Evolutionary conservation across 768 basidiomycete genomes (phyloP), one percentile per base, ranked within the genome.

Genomic region (Mrakia gelida): DNA sequence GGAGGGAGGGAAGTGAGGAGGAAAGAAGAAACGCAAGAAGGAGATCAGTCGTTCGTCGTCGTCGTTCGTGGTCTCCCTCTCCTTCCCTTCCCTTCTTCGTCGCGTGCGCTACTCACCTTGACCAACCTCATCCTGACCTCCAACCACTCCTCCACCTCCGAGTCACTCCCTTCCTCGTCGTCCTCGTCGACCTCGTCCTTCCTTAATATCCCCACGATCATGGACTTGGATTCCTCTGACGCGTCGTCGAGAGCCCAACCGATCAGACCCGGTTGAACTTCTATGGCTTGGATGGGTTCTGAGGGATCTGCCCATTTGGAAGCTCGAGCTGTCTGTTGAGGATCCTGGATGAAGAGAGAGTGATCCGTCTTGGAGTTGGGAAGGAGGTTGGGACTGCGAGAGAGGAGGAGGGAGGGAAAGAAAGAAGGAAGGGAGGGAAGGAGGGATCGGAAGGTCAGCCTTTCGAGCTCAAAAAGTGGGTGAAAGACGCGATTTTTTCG

Each of bases 241-340:
- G 76, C 68, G 70, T 77, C 76, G 71, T 77, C 76, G 30, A 77
- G 71, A 38, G 76, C 76, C 76, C 76, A 77, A 15, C 76, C 71
- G 34, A 77, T 56, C 16, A 77, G 56, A 11, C 76, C 76, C 13
- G 41, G 43, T 38, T 77, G 70, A 61, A 77, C 76, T 56, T 77
- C 76, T 32, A 77, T 65, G 15, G 76, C 68, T 28, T 56, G 56
- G 38, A n/a, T 18, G 21, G 52, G 67, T 18, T 28, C 41, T 9
- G 67, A 70, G 7, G 38, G 67, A 38, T 59, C 68, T 4, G 76
- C 38, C 45, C 71, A 77, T 18, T 56, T 54, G 2, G 76, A 56
- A 32, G 71, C 70, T 41, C 76, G 70, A 43, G 61, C 41, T 16
- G 76, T 77, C 6, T 77, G 49, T 30, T 70, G 49, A 2, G 76